phyloP scores from a whole-genome alignment of 768 basidiomycete species.

The Dictyophora rubrovolvata region DNA sequence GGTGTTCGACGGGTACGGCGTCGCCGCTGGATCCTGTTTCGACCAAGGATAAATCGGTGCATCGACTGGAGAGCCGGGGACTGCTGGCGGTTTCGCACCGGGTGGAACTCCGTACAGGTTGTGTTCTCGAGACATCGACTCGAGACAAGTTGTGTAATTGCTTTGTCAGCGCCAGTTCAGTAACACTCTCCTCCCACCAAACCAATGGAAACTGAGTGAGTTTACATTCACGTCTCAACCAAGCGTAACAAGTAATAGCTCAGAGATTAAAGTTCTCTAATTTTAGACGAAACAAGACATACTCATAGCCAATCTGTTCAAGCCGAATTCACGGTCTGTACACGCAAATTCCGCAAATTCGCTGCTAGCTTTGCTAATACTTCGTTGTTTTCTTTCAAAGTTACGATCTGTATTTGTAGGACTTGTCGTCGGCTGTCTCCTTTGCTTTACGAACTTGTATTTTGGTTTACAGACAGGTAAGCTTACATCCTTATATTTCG shows the following conservation, averaged over 20 bases:
- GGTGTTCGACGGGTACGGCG: constrained; percentile 11
- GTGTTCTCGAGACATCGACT: no score
- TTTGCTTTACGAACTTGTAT: constrained; percentile 90
- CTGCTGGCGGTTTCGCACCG: constrained; percentile 23
- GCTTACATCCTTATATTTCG: background rate
- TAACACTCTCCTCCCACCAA: no score
- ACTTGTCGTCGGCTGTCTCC: constrained; percentile 71
- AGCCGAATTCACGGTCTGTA: background rate
- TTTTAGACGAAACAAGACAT: background rate
- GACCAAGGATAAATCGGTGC: constrained; percentile 23
- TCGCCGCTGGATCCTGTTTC: constrained; percentile 19
- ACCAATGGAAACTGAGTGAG: no score
- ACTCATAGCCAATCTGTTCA: background rate
- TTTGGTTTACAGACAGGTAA: constrained; percentile 69
- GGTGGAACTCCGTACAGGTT: constrained; percentile 22
- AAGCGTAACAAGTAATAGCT: background rate
- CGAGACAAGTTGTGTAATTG: no score
- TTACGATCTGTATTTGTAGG: constrained; percentile 62
- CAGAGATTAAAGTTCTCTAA: background rate
- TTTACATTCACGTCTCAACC: no score
- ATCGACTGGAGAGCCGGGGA: constrained; percentile 21
- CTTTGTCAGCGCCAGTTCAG: no score
- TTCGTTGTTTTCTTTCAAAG: constrained; percentile 15
- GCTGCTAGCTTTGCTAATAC: background rate
- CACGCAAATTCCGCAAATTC: background rate